phyloP scores from a whole-genome alignment of 345 rosid species.

The Euphorbia peplus region DNA sequence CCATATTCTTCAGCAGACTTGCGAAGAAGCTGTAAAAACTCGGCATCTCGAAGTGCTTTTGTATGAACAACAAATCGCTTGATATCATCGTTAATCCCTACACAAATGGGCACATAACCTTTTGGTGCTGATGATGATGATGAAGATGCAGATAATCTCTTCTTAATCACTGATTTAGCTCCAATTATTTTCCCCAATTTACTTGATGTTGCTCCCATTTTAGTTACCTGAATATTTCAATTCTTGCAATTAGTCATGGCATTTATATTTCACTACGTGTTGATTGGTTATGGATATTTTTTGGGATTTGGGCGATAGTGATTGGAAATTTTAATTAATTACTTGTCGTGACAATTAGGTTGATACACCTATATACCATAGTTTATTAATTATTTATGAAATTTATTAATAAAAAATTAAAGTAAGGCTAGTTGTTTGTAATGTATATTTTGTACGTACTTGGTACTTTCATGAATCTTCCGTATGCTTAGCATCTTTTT shows the following conservation, averaged over 20 bases:
- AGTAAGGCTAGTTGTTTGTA: neutral
- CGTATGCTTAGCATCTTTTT: neutral
- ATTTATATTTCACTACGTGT: neutral
- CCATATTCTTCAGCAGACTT: slow-evolving; percentile 45
- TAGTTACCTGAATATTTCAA: too few species aligned
- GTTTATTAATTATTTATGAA: neutral
- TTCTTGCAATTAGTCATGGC: neutral
- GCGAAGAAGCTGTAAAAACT: slow-evolving; percentile 31
- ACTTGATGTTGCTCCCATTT: slow-evolving; percentile 29
- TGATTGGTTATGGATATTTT: neutral
- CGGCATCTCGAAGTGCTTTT: slow-evolving; percentile 25
- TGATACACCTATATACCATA: neutral
- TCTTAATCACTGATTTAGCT: neutral
- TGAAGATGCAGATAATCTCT: neutral
- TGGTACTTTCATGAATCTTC: neutral
- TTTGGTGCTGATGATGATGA: slow-evolving; percentile 11
- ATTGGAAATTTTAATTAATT: too few species aligned
- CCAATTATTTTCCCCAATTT: slow-evolving; percentile 19
- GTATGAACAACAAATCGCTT: slow-evolving; percentile 31
- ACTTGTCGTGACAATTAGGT: slow-evolving; percentile 10
- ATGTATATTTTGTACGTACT: neutral
- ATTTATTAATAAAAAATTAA: too few species aligned
- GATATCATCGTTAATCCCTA: slow-evolving; percentile 21
- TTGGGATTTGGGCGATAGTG: neutral
- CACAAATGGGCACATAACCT: slow-evolving; percentile 36